These are phyloP conservation scores for Fusarium chuoi DNA, from an alignment of 2,329 filamentous ascomycete genomes.

Conservation along the genomic window DNA sequence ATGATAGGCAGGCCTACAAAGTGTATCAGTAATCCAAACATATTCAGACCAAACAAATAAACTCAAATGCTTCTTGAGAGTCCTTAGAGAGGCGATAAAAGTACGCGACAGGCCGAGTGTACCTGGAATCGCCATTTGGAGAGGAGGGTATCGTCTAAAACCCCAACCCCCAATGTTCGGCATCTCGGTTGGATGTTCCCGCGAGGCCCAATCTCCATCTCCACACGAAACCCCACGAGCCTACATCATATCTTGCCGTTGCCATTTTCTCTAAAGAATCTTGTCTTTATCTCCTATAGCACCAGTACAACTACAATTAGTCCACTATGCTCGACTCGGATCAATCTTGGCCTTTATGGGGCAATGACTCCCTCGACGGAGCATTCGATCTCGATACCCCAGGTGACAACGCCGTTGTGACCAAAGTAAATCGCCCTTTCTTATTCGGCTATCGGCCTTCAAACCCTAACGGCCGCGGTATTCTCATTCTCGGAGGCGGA, in stretches of 20 bases:
- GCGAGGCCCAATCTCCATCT: slow-evolving; percentile 11
- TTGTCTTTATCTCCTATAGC: neutral
- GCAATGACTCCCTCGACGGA: slow-evolving; percentile 1
- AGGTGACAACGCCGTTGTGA: slow-evolving; percentile 28
- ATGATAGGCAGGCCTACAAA: neutral
- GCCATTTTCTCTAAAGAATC: rapidly evolving
- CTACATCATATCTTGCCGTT: neutral
- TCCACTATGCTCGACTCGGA: slow-evolving; percentile 23
- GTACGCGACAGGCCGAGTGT: no score
- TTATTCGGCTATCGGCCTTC: slow-evolving; percentile 33
- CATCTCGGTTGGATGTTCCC: slow-evolving; percentile 33
- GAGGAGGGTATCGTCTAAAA: neutral
- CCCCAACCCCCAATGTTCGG: neutral
- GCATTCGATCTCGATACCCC: slow-evolving; percentile 31
- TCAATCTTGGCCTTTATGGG: slow-evolving; percentile 32
- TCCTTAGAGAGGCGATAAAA: rapidly evolving
- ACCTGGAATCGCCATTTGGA: neutral
- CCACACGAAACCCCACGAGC: neutral
- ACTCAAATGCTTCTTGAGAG: neutral
- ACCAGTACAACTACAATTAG: no score
- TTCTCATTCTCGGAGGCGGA: slow-evolving; percentile 33
- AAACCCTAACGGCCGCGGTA: slow-evolving; percentile 29
- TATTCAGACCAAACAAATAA: neutral
- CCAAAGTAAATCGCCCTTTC: slow-evolving; percentile 24
- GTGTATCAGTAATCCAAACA: neutral